A percentile compares a stretch with the other conserved stretches of the same genome.
Evolutionary conservation across 768 basidiomycete species (phyloP).

Genomic region (Coprinopsis sp.): DNA sequence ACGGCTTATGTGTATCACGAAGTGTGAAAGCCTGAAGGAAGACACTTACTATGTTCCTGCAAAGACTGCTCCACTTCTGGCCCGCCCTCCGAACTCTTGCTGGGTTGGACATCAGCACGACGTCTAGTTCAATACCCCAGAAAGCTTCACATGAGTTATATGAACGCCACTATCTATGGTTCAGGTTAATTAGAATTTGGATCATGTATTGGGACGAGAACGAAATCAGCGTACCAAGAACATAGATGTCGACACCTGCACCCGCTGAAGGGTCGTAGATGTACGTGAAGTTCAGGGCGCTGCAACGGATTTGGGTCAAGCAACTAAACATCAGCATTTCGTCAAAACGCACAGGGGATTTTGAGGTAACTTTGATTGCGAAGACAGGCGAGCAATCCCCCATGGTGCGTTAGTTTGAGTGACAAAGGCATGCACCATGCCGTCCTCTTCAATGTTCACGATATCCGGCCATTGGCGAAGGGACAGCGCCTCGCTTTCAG

Average conservation of each 20-base stretch:
- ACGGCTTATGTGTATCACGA: background rate
- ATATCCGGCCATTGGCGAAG: constrained; percentile 20
- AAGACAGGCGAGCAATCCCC: constrained; percentile 23
- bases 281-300: constrained; percentile 22
- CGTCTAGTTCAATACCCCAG: background rate
- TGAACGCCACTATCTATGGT: constrained; percentile 19
- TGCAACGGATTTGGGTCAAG: background rate
- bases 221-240: constrained; percentile 27
- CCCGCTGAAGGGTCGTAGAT: constrained; percentile 29
- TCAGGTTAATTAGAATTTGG: too few relatives aligned
- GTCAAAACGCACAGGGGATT: constrained; percentile 5
- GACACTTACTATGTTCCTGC: constrained; percentile 17
- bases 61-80: constrained; percentile 37
- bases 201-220: constrained; percentile 2
- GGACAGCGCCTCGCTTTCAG: constrained; percentile 12
- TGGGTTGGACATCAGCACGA: constrained; percentile 15
- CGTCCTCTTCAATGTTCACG: constrained; percentile 23
- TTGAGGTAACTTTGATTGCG: constrained; percentile 11
- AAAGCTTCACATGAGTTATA: constrained; percentile 18
- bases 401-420: constrained; percentile 23
- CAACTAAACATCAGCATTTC: background rate
- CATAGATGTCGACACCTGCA: constrained; percentile 35
- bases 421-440: constrained; percentile 15
- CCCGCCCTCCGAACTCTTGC: constrained; percentile 39
- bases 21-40: background rate